phyloP scores from a whole-genome alignment of 805 yeast genomes.

The Myxozyma geophila region DNA sequence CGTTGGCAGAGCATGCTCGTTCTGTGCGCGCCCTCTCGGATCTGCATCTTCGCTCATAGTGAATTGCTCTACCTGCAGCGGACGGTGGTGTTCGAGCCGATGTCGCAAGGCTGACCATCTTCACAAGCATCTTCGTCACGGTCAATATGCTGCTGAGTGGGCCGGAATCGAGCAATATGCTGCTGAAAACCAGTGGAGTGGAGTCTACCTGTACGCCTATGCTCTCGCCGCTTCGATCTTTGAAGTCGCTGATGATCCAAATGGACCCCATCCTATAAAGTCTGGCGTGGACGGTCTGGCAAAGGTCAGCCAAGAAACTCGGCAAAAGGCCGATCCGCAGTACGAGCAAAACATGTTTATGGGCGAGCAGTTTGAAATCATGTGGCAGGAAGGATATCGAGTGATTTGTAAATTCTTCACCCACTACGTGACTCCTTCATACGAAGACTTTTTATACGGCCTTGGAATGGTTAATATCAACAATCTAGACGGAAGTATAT shows the following conservation, averaged over 20 bases:
- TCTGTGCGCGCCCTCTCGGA: constrained; percentile 64
- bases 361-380: constrained; percentile 58
- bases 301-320: constrained; percentile 64
- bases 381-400: constrained; percentile 64
- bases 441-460: constrained; percentile 61
- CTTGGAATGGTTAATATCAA: constrained; percentile 78
- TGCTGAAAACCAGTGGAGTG: constrained; percentile 66
- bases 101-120: constrained; percentile 62
- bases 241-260: constrained; percentile 35
- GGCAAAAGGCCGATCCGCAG: constrained; percentile 60
- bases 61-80: constrained; percentile 67
- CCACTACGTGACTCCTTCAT: constrained; percentile 43
- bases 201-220: constrained; percentile 66
- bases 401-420: constrained; percentile 56
- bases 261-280: constrained; percentile 39
- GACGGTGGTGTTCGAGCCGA: constrained; percentile 68
- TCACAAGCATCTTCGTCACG: constrained; percentile 65
- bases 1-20: constrained; percentile 69
- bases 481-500: constrained; percentile 67
- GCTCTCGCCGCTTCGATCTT: constrained; percentile 45
- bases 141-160: constrained; percentile 55
- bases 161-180: constrained; percentile 62
- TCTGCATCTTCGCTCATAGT: constrained; percentile 48
- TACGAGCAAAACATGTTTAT: constrained; percentile 56
- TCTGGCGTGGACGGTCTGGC: constrained; percentile 66